A percentile compares a stretch with the other conserved stretches of the same genome.
phyloP scores from a whole-genome alignment of 768 basidiomycete species.

The Boletus bicolor region DNA sequence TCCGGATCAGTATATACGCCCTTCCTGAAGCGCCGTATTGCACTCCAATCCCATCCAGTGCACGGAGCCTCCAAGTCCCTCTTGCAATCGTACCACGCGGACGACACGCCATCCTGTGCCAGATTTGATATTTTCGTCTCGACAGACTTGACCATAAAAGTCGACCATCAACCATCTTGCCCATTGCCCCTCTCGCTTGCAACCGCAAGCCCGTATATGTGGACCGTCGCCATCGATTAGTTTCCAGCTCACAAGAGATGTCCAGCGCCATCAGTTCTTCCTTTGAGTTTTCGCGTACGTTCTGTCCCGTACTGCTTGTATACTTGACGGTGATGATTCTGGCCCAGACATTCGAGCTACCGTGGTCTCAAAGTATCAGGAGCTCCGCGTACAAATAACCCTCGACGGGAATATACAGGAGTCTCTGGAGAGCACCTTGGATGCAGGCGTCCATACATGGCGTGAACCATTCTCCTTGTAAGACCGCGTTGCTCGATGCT shows the following conservation, averaged over 20 bases:
- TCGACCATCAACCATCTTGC: conserved; percentile 25
- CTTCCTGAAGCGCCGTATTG: conserved; percentile 11
- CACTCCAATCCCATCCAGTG: conserved; percentile 19
- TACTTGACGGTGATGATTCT: not conserved
- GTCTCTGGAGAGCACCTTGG: conserved; percentile 27
- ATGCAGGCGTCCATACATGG: conserved; percentile 27
- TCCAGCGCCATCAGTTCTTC: conserved; percentile 13
- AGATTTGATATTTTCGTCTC: conserved; percentile 31
- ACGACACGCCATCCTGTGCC: conserved; percentile 31
- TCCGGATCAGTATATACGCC: conserved; percentile 31
- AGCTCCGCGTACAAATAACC: conserved; percentile 26
- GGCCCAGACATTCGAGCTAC: conserved; percentile 21
- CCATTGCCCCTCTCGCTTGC: conserved; percentile 32
- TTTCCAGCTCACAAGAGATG: conserved; percentile 15
- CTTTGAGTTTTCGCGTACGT: conserved; percentile 28
- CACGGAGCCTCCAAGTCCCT: conserved; percentile 16
- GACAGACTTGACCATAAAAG: conserved; percentile 23
- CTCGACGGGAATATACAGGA: conserved; percentile 29
- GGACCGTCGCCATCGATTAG: conserved; percentile 10
- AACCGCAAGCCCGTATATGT: conserved; percentile 24
- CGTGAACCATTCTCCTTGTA: conserved; percentile 31
- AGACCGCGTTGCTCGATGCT: not conserved
- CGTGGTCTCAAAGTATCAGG: conserved; percentile 22
- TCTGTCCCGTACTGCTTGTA: not conserved
- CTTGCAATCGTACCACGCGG: conserved; percentile 26